Conservation (phyloP, 768 basidiomycete species). For the Leccinum sublutescens region DNA sequence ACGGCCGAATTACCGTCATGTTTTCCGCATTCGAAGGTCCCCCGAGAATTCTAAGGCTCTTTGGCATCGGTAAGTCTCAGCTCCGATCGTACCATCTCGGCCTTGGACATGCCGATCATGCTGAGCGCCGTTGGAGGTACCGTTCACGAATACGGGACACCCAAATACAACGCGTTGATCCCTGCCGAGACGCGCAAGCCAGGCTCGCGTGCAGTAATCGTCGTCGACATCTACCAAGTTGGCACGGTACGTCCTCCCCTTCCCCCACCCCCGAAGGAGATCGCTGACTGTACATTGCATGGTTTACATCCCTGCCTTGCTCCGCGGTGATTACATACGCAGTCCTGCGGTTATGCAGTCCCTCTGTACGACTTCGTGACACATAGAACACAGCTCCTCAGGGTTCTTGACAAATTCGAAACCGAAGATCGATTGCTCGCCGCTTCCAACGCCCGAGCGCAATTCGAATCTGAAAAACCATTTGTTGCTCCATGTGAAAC, state of each 20-base stretch:
- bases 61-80: conserved; percentile 46
- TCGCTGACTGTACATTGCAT: background rate
- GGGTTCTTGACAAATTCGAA: conserved; percentile 44
- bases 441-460: background rate
- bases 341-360: conserved; percentile 70
- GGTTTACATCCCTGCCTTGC: background rate
- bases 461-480: background rate
- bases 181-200: conserved; percentile 45
- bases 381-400: conserved; percentile 52
- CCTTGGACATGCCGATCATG: conserved; percentile 4
- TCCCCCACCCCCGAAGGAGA: background rate
- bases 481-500: conserved; percentile 2
- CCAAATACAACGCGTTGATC: conserved; percentile 57
- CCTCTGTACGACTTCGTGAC: conserved; percentile 58
- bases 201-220: conserved; percentile 59
- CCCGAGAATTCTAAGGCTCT: conserved; percentile 57
- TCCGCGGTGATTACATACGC: background rate
- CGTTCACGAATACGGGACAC: conserved; percentile 60
- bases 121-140: conserved; percentile 39
- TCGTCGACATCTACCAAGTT: conserved; percentile 59
- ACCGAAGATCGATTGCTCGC: conserved; percentile 32
- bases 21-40: conserved; percentile 62
- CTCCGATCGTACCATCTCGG: background rate
- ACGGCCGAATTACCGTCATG: conserved; percentile 58
- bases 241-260: conserved; percentile 36